Base-by-base conservation (phyloP, 768 basidiomycete genomes). In the Rhodosporidiobolus odoratus region DNA sequence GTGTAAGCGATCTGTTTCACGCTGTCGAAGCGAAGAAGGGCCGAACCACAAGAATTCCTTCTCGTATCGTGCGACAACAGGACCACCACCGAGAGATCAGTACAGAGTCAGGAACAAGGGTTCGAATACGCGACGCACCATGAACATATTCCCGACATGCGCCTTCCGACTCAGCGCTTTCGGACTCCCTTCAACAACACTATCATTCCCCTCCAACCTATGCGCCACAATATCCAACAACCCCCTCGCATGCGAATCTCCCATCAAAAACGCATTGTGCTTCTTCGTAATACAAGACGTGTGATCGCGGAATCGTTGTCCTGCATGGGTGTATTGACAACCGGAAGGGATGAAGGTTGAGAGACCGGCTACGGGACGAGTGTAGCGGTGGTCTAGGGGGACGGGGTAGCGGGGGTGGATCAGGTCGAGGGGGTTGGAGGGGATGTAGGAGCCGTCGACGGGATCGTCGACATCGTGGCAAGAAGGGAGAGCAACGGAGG, bases 361-460 rank as follows among this genome's bases (percentile, higher is more conserved):
- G 13, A 57, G 62, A 8, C 70, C 70, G 10, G 65, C 65, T 12
- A 57, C 50, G 17, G 70, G 65, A 16, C 65, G 70, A 9, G 35
- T 66, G 16, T 32, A 23, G 23, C 40, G 62, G 15, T 16, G 30
- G n/a, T 40, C 37, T 50, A 63, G 52, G 3, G 68, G 62, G 15
- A 69, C 48, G n/a, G 52, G 62, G 50, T 35, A 58, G 0, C 52
- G 68, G 0, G 68, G 62, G 58, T 65, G 63, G 25, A 60, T 50
- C 48, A 69, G 41, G 25, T 58, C 58, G 19, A 62, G 68, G 58
- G 30, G 35, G 1, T 62, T 41, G 4, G 68, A 60, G 21, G 68
- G 62, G 52, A 69, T 50, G 62, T 69, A 69, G n/a, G 68, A 25
- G 27, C 68, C 68, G 23, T 35, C n/a, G 34, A 63, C 25, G 47